A percentile compares a stretch with the other conserved stretches of the same genome.
phyloP scores from a whole-genome alignment of 257 asterid species.

The Datura wrightii region DNA sequence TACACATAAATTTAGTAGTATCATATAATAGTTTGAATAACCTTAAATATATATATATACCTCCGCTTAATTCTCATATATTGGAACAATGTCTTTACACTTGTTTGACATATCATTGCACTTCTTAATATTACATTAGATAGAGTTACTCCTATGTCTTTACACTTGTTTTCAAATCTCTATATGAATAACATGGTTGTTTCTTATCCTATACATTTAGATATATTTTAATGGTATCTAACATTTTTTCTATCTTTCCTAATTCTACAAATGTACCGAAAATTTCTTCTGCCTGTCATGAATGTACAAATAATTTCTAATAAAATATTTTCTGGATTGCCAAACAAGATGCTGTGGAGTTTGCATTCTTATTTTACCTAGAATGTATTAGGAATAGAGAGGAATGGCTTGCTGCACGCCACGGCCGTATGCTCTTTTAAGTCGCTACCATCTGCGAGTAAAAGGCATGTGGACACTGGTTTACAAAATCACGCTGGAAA shows the following conservation, averaged over 20 bases:
- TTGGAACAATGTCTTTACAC: neutral
- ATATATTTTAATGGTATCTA: neutral
- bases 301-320: neutral
- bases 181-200: neutral
- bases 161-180: neutral
- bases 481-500: neutral
- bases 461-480: slow-evolving; percentile 41
- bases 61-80: too few species aligned
- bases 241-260: neutral
- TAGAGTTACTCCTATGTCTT: too few species aligned
- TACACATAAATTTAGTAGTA: neutral
- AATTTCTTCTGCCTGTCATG: neutral
- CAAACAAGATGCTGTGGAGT: neutral
- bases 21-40: too few species aligned
- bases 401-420: neutral
- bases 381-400: neutral
- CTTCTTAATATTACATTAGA: too few species aligned
- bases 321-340: neutral
- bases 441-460: slow-evolving; percentile 21
- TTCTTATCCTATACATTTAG: neutral
- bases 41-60: too few species aligned
- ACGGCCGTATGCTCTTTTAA: neutral
- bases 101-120: neutral
- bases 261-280: neutral
- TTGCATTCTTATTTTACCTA: neutral